Evolutionary conservation across 345 rosid species (phyloP).

Genomic region (Jatropha curcas): DNA sequence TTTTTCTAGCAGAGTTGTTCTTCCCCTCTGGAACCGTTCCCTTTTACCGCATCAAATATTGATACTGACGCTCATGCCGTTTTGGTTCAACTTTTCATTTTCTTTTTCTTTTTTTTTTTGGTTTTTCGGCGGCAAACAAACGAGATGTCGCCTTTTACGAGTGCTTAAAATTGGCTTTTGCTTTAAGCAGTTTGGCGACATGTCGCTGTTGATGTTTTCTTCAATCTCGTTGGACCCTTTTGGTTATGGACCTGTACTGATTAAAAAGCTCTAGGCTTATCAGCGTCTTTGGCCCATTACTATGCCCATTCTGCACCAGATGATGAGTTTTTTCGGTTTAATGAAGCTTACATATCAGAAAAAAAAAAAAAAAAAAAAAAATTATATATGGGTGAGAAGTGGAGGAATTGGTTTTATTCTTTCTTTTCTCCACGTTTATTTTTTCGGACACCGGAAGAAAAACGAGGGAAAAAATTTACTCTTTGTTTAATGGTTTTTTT

Average conservation of each 20-base stretch:
- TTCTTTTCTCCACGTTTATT: not conserved
- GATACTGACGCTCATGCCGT: too few species aligned
- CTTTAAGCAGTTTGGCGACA: too few species aligned
- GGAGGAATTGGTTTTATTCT: not conserved
- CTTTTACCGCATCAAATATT: too few species aligned
- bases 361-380: not conserved
- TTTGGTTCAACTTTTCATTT: too few species aligned
- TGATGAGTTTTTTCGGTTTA: not conserved
- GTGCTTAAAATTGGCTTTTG: too few species aligned
- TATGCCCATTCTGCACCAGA: not conserved
- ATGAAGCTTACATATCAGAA: not conserved
- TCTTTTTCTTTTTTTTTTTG: too few species aligned
- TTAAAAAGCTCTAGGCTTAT: not conserved
- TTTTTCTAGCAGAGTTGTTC: too few species aligned
- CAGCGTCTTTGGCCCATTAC: not conserved
- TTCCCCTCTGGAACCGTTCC: too few species aligned
- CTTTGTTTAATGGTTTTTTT: conserved; percentile 1
- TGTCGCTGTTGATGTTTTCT: too few species aligned
- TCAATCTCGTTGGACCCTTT: too few species aligned
- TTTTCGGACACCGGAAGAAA: not conserved
- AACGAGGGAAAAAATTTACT: not conserved
- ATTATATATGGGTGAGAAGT: not conserved
- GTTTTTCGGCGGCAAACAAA: too few species aligned
- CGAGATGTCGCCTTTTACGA: too few species aligned
- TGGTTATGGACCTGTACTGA: not conserved